Conservation (phyloP, 352 stramenopile genomes). For the Pythium periplocum region DNA sequence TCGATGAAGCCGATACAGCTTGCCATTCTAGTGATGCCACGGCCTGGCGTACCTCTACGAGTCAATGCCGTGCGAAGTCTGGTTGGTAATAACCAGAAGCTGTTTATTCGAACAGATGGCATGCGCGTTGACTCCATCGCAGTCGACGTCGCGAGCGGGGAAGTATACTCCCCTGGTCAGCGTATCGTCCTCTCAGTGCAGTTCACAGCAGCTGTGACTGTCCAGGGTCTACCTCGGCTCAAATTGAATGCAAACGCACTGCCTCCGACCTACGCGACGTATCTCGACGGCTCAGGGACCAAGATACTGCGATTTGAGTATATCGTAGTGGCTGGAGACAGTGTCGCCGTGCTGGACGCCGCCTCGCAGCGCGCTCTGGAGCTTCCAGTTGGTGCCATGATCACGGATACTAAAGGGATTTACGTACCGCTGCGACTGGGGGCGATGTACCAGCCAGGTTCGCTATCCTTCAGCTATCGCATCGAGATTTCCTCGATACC, state of each 20-base stretch:
- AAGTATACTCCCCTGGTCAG: slow-evolving; percentile 57
- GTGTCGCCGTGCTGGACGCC: slow-evolving; percentile 35
- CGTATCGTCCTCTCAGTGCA: slow-evolving; percentile 38
- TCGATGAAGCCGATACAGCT: slow-evolving; percentile 25
- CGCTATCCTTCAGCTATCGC: slow-evolving; percentile 35
- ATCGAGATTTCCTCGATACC: slow-evolving; percentile 41
- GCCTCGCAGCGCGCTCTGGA: slow-evolving; percentile 37
- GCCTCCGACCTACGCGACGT: slow-evolving; percentile 33
- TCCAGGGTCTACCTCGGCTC: slow-evolving; percentile 46
- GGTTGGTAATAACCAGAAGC: slow-evolving; percentile 46
- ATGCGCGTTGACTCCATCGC: slow-evolving; percentile 32
- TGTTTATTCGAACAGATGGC: slow-evolving; percentile 62
- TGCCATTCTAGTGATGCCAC: slow-evolving; percentile 44
- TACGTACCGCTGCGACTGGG: slow-evolving; percentile 47
- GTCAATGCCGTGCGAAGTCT: slow-evolving; percentile 52
- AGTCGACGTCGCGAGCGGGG: slow-evolving; percentile 29
- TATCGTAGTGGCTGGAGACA: slow-evolving; percentile 40
- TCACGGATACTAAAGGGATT: slow-evolving; percentile 34
- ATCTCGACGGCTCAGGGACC: slow-evolving; percentile 45
- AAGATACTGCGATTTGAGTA: slow-evolving; percentile 48
- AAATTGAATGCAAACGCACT: slow-evolving; percentile 39
- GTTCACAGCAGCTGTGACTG: slow-evolving; percentile 39
- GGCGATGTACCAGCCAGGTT: slow-evolving; percentile 21
- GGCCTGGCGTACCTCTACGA: slow-evolving; percentile 32
- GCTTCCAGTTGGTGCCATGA: slow-evolving; percentile 37